Base-by-base conservation (phyloP, 345 rosid genomes). In the Microcos paniculata region DNA sequence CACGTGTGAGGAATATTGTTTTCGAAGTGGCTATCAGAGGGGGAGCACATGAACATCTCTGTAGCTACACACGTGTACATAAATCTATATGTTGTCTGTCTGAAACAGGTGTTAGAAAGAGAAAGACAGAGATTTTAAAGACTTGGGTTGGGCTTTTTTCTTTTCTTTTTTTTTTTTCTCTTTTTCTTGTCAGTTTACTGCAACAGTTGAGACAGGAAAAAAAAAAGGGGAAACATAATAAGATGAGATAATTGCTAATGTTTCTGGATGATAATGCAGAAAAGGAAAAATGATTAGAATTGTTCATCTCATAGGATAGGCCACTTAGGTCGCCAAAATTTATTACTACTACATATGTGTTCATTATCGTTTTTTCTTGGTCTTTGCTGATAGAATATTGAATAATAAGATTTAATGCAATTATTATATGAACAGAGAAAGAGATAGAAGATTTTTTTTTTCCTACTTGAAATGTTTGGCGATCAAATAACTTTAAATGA, bases 1-100 rank as follows among this genome's bases (percentile, higher is more conserved):
- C 82, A 70, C 82, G 85, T 83, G 86, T 46, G 79, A 83, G 71
- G 84, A 85, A 85, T 81, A 51, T 81, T 70, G 73, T 49, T 62
- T 49, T 26, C 48, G 75, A 70, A 69, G 63, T 57, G 81, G 79
- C 58, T 66, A 53, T 69, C 45, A 28, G 67, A 40, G 62, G 62
- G 43, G 77, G 38, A 62, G 76, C 71, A 81, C 81, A 80, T 81
- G 86, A 81, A 57, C 46, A 56, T 72, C 38, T 76, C 76, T 70
- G 68, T 35, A 26, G 70, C 46, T 13, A 72, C 69, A 78, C 82
- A 82, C 84, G 82, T 76, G 85, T 80, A 72, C 65, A 62, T 31
- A 74, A 31, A 74, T 70, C 40, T 55, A 73, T 76, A 10, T 63
- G 61, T 81, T 74, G 78, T 58, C 75, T 56, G 63, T 43, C 68